A percentile compares a stretch with the other conserved stretches of the same genome.
Evolutionary conservation across 2,329 filamentous ascomycete genomes (phyloP).

Genomic region (Penicillium glabrum): DNA sequence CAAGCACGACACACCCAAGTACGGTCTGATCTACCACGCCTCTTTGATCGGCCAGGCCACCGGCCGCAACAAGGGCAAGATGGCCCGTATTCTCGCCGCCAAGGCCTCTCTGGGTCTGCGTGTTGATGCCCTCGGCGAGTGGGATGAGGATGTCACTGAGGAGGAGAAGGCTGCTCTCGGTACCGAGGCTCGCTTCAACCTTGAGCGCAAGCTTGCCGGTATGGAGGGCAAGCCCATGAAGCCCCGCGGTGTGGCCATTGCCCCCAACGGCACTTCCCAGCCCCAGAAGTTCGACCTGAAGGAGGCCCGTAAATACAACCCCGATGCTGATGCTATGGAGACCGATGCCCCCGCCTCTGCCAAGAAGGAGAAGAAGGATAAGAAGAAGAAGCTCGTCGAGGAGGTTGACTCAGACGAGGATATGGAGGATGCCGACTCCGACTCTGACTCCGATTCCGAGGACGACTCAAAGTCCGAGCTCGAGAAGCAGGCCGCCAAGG

Average conservation of each 20-base stretch:
- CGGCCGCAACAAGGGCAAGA: constrained; percentile 99
- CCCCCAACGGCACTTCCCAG: constrained; percentile 63
- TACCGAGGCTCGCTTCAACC: constrained; percentile 54
- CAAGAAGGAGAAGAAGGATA: constrained; percentile 47
- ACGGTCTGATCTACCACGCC: constrained; percentile 90
- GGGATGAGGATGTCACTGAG: constrained; percentile 75
- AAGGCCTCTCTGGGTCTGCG: constrained; percentile 92
- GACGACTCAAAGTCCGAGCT: constrained; percentile 39
- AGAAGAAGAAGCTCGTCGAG: constrained; percentile 48
- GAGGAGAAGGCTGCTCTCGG: constrained; percentile 85
- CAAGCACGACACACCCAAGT: constrained; percentile 98
- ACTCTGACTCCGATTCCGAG: constrained; percentile 33
- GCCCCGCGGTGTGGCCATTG: constrained; percentile 72
- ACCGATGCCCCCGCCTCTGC: constrained; percentile 60
- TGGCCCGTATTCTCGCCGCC: constrained; percentile 90
- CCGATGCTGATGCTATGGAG: constrained; percentile 81
- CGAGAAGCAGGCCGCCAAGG: constrained; percentile 62
- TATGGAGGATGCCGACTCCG: constrained; percentile 42
- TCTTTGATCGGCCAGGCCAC: constrained; percentile 95
- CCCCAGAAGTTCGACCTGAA: constrained; percentile 79
- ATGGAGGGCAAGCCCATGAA: constrained; percentile 90
- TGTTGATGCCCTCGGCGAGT: constrained; percentile 83
- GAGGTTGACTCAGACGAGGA: constrained; percentile 45
- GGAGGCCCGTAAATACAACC: constrained; percentile 91
- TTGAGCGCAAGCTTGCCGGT: constrained; percentile 50